Conservation (phyloP, 345 rosid genomes). For the Camelina hispida region DNA sequence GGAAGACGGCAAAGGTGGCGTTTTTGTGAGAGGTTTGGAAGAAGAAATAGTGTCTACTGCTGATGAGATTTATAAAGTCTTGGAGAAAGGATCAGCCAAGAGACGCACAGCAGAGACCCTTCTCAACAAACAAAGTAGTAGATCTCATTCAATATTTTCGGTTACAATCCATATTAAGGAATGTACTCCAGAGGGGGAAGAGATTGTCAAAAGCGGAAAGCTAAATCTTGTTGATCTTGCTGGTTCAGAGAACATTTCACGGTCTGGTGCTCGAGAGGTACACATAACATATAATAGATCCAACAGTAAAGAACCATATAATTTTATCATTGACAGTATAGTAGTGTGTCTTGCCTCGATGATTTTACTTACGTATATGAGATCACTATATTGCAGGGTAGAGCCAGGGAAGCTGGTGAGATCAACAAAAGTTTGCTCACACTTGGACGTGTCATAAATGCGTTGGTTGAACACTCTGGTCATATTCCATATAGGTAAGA, state of each 20-base stretch:
- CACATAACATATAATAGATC: not conserved
- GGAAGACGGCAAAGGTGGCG: conserved; percentile 99
- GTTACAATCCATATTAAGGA: conserved; percentile 98
- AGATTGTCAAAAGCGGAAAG: conserved; percentile 97
- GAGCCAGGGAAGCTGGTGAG: conserved; percentile 99
- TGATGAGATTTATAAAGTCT: conserved; percentile 93
- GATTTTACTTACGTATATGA: conserved; percentile 25
- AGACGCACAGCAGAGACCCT: conserved; percentile 99
- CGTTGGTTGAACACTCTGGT: conserved; percentile 97
- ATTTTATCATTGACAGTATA: not conserved
- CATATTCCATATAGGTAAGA: conserved; percentile 92
- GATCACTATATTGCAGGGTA: conserved; percentile 67
- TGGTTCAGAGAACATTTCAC: conserved; percentile 99
- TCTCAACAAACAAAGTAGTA: conserved; percentile 98
- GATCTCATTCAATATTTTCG: conserved; percentile 97
- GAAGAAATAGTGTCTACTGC: conserved; percentile 97
- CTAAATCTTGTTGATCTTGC: conserved; percentile 99
- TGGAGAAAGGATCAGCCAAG: conserved; percentile 97
- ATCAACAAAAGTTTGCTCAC: conserved; percentile 99
- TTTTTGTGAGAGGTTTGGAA: conserved; percentile 92
- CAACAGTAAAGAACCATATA: conserved; percentile 5
- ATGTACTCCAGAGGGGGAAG: conserved; percentile 98
- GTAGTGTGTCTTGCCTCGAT: not conserved
- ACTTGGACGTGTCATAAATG: conserved; percentile 95
- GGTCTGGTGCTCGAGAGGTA: conserved; percentile 99